Evolutionary conservation across 768 basidiomycete genomes (phyloP), one percentile per base, ranked within the genome.

Genomic region (Boletellus ananiceps): DNA sequence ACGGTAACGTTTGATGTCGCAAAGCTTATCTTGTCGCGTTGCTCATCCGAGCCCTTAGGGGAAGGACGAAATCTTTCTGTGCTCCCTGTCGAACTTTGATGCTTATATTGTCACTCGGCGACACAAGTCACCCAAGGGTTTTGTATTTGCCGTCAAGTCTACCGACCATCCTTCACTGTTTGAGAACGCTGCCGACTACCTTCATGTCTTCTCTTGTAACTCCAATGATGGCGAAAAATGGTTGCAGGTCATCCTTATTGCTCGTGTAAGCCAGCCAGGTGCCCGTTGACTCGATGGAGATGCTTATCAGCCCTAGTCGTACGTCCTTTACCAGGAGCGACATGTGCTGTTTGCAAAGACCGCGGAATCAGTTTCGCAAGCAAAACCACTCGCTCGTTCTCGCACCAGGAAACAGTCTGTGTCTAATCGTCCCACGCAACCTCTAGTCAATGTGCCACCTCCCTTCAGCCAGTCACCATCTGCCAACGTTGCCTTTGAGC

Each of bases 61-160:
- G 63, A 93, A 91, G 71, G 93, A 97, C 55, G 83, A 89, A 56
- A 71, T 76, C 3, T 75, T 84, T 53, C 71, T 99, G 13, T 96
- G 93, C 62, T 87, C 88, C 4, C 69, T 95, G 16, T 84, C 88
- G 49, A 90, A 86, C 61, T 96, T 93, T 64, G 93, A 97, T 62
- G 86, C 84, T 29, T 97, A 94, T 66, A 72, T 71, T 50, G 76
- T 94, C 49, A 91, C 85, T 11, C 81, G 89, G 16, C 65, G 77
- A 27, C 80, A 87, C 68, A 89, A 88, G 59, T 75, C 89, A 1
- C 95, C 95, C 0, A 93, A 92, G 62, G 74, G 82, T 0, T 95
- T 83, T 55, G 79, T 84, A 18, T 95, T 97, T 61, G 83, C 89
- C 32, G 70, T 94, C 60, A 94, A 94, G 68, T 91, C 91, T 4